Percentiles rank a stretch among this genome's conserved stretches.
These are phyloP conservation scores for Trypanosoma melophagium DNA, from an alignment of 208 protist genomes.

Conservation along the genomic window DNA sequence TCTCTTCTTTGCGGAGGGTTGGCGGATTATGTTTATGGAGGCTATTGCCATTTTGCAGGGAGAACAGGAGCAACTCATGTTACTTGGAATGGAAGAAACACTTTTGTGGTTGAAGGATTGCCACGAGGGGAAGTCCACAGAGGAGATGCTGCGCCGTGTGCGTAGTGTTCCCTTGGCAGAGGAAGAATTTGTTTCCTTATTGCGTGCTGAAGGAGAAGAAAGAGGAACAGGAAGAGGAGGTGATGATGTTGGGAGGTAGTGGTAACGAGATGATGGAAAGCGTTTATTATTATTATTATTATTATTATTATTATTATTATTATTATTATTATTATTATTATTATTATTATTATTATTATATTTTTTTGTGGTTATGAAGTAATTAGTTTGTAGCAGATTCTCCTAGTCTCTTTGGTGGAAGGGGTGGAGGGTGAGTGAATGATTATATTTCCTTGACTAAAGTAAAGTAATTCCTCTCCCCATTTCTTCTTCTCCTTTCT, in stretches of 20 bases:
- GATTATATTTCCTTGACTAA: no score
- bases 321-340: no score
- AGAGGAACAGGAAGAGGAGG: background rate
- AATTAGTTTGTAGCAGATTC: no score
- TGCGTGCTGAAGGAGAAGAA: conserved; percentile 3
- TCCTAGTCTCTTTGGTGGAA: no score
- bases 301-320: no score
- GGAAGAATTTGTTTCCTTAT: conserved; percentile 7
- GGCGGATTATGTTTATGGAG: conserved; percentile 46
- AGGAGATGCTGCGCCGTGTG: conserved; percentile 15
- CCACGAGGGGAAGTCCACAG: conserved; percentile 15
- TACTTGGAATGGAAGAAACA: conserved; percentile 42
- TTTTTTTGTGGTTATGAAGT: background rate
- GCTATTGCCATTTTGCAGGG: conserved; percentile 48
- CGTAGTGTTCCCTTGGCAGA: conserved; percentile 17
- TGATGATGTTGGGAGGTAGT: no score
- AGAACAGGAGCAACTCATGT: conserved; percentile 42
- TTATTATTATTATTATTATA: background rate
- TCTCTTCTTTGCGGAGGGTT: conserved; percentile 50
- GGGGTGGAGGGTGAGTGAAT: no score
- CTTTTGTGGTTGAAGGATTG: conserved; percentile 42
- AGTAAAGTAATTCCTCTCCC: no score
- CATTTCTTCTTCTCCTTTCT: no score
- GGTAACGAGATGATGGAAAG: background rate
- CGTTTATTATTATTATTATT: background rate